These are phyloP conservation scores for Ceratobasidium papillatum DNA, from an alignment of 1,284 basidiomycete species.

Conservation along the genomic window DNA sequence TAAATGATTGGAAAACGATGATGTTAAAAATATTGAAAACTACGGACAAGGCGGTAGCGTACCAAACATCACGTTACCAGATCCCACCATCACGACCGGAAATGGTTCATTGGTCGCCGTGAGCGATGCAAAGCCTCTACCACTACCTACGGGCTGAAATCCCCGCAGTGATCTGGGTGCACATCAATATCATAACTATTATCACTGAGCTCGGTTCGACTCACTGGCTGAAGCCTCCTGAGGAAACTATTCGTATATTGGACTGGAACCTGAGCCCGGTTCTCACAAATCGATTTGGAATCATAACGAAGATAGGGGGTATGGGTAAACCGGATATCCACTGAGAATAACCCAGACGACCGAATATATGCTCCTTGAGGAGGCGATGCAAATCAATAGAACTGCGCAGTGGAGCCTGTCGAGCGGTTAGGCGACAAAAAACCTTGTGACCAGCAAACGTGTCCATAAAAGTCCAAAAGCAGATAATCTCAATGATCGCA, in stretches of 20 bases:
- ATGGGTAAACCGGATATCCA: background rate
- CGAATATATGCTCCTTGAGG: background rate
- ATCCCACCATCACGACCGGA: slow-evolving; percentile 82
- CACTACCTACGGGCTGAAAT: background rate
- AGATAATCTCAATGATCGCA: background rate
- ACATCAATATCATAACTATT: background rate
- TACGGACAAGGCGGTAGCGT: slow-evolving; percentile 44
- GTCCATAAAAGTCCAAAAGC: background rate
- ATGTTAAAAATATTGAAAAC: background rate
- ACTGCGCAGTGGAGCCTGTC: background rate
- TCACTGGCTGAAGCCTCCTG: background rate
- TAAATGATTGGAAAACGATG: background rate
- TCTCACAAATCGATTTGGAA: background rate
- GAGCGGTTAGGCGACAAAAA: background rate
- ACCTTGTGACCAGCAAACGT: background rate
- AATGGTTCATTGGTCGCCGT: background rate
- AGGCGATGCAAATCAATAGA: background rate
- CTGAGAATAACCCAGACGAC: no score
- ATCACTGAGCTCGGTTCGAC: background rate
- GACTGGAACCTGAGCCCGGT: background rate
- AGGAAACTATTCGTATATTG: no score
- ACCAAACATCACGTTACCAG: slow-evolving; percentile 96
- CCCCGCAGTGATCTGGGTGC: background rate
- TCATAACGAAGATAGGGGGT: background rate
- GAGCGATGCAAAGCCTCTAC: background rate